Base-by-base conservation (phyloP, 148 eudicot genomes). In the Salicornia ramosissima region DNA sequence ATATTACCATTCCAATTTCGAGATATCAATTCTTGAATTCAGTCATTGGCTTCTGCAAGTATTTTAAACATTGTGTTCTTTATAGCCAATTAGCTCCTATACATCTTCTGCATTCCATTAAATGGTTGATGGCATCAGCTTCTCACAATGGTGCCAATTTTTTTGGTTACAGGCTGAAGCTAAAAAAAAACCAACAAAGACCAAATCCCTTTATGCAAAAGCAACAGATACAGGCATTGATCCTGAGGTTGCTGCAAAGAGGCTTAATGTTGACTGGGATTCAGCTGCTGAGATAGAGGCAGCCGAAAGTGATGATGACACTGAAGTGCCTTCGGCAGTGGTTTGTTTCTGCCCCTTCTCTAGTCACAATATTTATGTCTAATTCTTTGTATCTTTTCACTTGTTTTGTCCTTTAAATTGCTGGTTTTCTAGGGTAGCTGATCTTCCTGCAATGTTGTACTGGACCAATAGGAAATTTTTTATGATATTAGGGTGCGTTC, bases 181-280 rank as follows among this genome's bases (percentile, higher is more conserved):
- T 43, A 30, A 69, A 12, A 90, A 86, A 82, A 84, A 70, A 71
- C 80, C 71, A 31, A 50, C 81, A n/a, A 88, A 85, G 25, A 67
- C 75, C 40, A 87, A 72, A 80, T 94, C 98, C 43, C 83, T 81
- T 21, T 90, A 94, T 72, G 98, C 91, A 21, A 90, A 82, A 80
- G 87, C 90, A 57, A 94, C 98, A 33, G 97, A 94, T 75, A 90
- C 88, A 19, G 97, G 98, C 47, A 51, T 94, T 69, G 88, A 90
- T 79, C 97, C 91, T 72, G 36, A 75, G 78, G 90, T 80, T 26
- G 98, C 98, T 36, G 98, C 98, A 4, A 86, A 86, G 86, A 81
- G 85, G 72, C 98, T 90, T 24, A 92, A 87, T 53, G 58, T 87
- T 5, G 97, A 94, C 75, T 94, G 98, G 98, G 98, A 94, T 84